phyloP scores from a whole-genome alignment of 495 filamentous ascomycete genomes.

The Talaromyces borbonicus region DNA sequence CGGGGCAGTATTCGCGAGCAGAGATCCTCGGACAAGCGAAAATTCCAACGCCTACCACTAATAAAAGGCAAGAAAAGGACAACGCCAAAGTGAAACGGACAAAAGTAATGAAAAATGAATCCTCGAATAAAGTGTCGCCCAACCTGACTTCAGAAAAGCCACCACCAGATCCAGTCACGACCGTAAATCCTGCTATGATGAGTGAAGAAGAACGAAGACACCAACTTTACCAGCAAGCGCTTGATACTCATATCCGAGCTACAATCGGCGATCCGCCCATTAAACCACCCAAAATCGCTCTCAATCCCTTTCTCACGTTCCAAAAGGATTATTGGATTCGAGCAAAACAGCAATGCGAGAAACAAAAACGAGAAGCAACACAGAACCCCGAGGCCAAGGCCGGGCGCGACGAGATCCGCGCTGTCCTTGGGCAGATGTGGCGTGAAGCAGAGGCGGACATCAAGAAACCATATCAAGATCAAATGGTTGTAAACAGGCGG shows the following conservation, averaged over 20 bases:
- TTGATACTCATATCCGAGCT: slow-evolving; percentile 56
- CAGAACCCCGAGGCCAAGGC: slow-evolving; percentile 58
- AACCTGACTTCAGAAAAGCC: slow-evolving; percentile 12
- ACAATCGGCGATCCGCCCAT: slow-evolving; percentile 64
- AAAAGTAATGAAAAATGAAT: too few relatives aligned
- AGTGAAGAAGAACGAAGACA: not conserved
- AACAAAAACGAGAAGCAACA: slow-evolving; percentile 50
- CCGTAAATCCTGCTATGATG: slow-evolving; percentile 15
- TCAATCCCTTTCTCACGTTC: slow-evolving; percentile 59
- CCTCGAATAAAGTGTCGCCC: too few relatives aligned
- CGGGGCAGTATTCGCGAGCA: slow-evolving; percentile 12
- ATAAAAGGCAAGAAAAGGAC: not conserved
- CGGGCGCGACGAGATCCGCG: slow-evolving; percentile 64
- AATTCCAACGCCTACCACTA: slow-evolving; percentile 1
- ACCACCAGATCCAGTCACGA: slow-evolving; percentile 40
- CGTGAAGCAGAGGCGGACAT: slow-evolving; percentile 56
- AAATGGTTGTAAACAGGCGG: slow-evolving; percentile 56
- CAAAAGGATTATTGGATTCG: slow-evolving; percentile 72
- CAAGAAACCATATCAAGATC: slow-evolving; percentile 65
- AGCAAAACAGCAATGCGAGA: slow-evolving; percentile 64
- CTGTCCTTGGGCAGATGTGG: slow-evolving; percentile 82
- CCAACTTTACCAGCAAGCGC: slow-evolving; percentile 60
- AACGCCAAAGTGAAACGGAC: too few relatives aligned
- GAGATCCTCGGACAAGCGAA: not conserved
- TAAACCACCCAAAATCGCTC: slow-evolving; percentile 56